phyloP scores from a whole-genome alignment of 768 basidiomycete genomes.

The Termitomyces sp. region DNA sequence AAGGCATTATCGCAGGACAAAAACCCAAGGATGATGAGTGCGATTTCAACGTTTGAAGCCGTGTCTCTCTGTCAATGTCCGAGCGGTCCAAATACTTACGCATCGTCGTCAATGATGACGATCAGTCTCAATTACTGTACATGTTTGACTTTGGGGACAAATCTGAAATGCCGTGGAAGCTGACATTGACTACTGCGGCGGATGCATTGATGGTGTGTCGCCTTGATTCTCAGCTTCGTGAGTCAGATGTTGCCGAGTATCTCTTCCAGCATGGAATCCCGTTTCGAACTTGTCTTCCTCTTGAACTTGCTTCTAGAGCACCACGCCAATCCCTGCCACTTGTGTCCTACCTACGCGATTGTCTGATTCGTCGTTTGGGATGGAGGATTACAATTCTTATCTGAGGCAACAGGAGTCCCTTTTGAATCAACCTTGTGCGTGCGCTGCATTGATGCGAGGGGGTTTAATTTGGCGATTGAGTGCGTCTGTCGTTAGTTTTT shows the following conservation, averaged over 20 bases:
- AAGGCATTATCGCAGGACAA: no score
- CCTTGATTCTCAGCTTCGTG: not conserved
- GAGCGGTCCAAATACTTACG: no score
- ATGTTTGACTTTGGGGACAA: no score
- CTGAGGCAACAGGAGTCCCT: not conserved
- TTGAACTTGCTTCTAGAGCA: not conserved
- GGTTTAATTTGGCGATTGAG: not conserved
- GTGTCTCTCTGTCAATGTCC: no score
- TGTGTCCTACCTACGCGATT: not conserved
- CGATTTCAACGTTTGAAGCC: no score
- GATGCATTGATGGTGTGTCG: constrained; percentile 2
- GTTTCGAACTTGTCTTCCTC: not conserved
- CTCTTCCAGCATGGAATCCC: not conserved
- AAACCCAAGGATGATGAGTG: no score
- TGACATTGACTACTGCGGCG: not conserved
- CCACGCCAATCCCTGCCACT: not conserved
- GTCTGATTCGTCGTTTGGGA: not conserved
- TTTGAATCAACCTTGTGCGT: not conserved
- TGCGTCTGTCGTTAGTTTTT: not conserved
- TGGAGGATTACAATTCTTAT: not conserved
- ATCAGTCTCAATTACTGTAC: no score
- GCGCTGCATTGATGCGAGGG: not conserved
- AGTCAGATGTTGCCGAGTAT: not conserved
- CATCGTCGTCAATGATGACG: no score
- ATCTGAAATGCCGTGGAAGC: not conserved